Evolutionary conservation across 2,329 filamentous ascomycete genomes (phyloP).

Genomic region (Stachybotrys chartarum): DNA sequence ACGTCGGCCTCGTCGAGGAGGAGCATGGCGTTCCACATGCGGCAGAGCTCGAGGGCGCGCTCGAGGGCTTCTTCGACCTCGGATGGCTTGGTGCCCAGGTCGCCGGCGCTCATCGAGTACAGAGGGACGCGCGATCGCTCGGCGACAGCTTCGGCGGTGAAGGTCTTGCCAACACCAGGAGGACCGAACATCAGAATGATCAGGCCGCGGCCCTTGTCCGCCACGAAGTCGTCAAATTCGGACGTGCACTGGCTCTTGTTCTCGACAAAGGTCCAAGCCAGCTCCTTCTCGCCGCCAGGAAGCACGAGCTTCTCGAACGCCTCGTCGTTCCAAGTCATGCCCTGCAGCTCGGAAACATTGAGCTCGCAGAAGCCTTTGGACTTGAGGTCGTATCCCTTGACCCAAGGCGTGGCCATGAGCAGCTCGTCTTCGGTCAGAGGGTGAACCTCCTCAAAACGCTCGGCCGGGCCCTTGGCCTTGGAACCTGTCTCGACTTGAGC

Average conservation of each 20-base stretch:
- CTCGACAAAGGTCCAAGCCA: conserved; percentile 29
- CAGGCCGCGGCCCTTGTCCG: conserved; percentile 30
- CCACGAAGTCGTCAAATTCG: conserved; percentile 26
- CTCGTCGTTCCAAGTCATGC: conserved; percentile 25
- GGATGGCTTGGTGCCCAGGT: conserved; percentile 25
- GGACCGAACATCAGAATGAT: conserved; percentile 38
- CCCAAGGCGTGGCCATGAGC: conserved; percentile 26
- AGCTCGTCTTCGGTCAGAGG: conserved; percentile 24
- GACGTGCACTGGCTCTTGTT: conserved; percentile 19
- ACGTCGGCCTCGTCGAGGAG: conserved; percentile 36
- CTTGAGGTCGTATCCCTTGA: conserved; percentile 29
- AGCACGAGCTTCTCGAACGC: conserved; percentile 29
- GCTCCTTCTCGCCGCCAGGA: conserved; percentile 26
- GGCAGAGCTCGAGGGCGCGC: conserved; percentile 30
- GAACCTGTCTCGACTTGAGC: conserved; percentile 4
- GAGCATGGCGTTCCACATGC: conserved; percentile 38
- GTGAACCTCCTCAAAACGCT: conserved; percentile 14
- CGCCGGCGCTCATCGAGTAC: conserved; percentile 30
- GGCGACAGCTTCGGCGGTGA: conserved; percentile 32
- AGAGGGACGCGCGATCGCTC: conserved; percentile 29
- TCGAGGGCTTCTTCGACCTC: conserved; percentile 25
- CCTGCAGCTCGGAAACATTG: conserved; percentile 5
- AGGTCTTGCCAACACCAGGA: conserved; percentile 39
- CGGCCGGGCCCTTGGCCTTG: conserved; percentile 4
- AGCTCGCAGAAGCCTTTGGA: conserved; percentile 20